Evolutionary conservation across 257 asterid species (phyloP).

Genomic region (Ehretia macrophylla): DNA sequence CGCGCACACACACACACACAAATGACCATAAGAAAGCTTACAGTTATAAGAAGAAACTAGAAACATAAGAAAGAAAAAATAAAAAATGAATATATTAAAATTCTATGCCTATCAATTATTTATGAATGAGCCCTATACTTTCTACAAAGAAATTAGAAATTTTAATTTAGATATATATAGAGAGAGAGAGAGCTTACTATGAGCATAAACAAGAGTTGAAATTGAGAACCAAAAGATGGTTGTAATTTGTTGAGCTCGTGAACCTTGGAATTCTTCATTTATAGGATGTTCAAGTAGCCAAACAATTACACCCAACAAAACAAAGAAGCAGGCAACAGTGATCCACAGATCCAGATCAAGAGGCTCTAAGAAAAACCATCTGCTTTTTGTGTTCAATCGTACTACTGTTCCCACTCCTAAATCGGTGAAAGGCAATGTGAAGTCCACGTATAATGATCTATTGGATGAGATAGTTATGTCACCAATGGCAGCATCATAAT

Average conservation of each 20-base stretch:
- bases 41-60: too few species aligned
- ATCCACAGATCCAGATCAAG: slow-evolving; percentile 32
- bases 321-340: slow-evolving; percentile 18
- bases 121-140: too few species aligned
- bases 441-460: slow-evolving; percentile 40
- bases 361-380: slow-evolving; percentile 47
- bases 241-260: slow-evolving; percentile 31
- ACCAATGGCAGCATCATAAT: slow-evolving; percentile 39
- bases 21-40: too few species aligned
- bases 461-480: slow-evolving; percentile 32
- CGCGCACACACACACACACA: too few species aligned
- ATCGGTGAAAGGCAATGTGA: slow-evolving; percentile 43
- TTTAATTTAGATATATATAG: too few species aligned
- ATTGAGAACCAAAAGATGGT: slow-evolving; percentile 30
- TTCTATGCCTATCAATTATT: too few species aligned
- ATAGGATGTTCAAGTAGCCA: slow-evolving; percentile 42
- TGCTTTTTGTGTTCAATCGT: slow-evolving; percentile 18
- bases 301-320: slow-evolving; percentile 30
- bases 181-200: slow-evolving; percentile 30
- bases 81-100: too few species aligned
- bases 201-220: slow-evolving; percentile 43
- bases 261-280: slow-evolving; percentile 40
- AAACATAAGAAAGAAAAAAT: too few species aligned
- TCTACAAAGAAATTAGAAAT: too few species aligned
- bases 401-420: slow-evolving; percentile 30